Percentiles rank a stretch among this genome's conserved stretches.
Evolutionary conservation across 108 stramenopile genomes (phyloP).

Genomic region (Cylindrotheca closterium): DNA sequence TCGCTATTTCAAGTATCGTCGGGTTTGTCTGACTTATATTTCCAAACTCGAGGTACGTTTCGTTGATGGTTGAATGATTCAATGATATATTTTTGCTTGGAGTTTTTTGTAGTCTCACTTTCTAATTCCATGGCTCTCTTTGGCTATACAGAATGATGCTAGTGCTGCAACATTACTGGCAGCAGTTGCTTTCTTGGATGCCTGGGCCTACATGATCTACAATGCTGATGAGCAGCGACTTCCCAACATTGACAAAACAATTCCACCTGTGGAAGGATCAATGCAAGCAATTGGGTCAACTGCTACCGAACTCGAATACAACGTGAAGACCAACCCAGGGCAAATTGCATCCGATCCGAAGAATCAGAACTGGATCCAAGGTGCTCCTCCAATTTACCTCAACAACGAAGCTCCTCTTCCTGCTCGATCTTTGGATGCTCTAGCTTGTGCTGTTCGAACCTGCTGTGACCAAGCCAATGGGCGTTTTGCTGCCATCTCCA

Average conservation of each 20-base stretch:
- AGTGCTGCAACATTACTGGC: constrained; percentile 61
- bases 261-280: constrained; percentile 49
- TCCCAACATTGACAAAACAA: constrained; percentile 70
- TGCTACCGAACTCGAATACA: constrained; percentile 51
- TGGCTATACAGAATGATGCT: constrained; percentile 39
- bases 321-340: constrained; percentile 37
- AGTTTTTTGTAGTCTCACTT: not conserved
- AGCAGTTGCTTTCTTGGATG: constrained; percentile 80
- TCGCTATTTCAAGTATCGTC: constrained; percentile 86
- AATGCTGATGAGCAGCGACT: constrained; percentile 69
- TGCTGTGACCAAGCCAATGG: constrained; percentile 86
- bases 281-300: constrained; percentile 16
- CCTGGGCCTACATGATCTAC: constrained; percentile 87
- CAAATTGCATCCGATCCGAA: constrained; percentile 62
- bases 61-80: not conserved
- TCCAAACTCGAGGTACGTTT: constrained; percentile 56
- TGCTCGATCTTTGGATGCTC: constrained; percentile 76
- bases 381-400: constrained; percentile 81
- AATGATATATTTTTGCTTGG: not conserved
- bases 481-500: constrained; percentile 67
- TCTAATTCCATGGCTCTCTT: constrained; percentile 6
- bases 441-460: constrained; percentile 82
- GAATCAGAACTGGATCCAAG: constrained; percentile 89
- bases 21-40: constrained; percentile 81
- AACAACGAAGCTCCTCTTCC: constrained; percentile 84